A percentile compares a stretch with the other conserved stretches of the same genome.
These are phyloP conservation scores for Rhizopogon vulgaris DNA, from an alignment of 768 basidiomycete genomes.

Conservation along the genomic window DNA sequence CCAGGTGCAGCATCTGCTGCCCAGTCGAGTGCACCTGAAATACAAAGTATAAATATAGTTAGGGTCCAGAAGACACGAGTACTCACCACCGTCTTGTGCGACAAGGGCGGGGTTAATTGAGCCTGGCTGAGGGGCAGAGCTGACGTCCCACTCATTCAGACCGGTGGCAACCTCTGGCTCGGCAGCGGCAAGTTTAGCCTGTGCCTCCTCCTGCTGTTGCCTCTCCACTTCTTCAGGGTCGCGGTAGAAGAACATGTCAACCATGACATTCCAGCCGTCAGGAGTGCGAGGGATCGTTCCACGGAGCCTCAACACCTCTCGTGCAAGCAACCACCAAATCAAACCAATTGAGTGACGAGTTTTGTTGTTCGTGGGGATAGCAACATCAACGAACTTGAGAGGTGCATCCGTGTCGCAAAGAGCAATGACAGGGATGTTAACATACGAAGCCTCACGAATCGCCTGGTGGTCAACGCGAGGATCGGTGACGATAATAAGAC, in stretches of 20 bases:
- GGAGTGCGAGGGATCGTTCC: constrained; percentile 88
- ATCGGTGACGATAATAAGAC: constrained; percentile 97
- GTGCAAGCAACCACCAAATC: constrained; percentile 95
- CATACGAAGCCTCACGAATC: constrained; percentile 98
- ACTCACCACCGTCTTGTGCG: constrained; percentile 49
- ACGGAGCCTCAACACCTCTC: constrained; percentile 93
- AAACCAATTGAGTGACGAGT: constrained; percentile 95
- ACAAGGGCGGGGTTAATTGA: constrained; percentile 75
- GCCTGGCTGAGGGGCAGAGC: constrained; percentile 61
- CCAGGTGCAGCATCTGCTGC: constrained; percentile 51
- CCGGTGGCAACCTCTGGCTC: constrained; percentile 44
- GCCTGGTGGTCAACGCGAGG: constrained; percentile 99
- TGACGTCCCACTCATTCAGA: constrained; percentile 67
- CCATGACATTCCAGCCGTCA: constrained; percentile 98
- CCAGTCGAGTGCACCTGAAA: constrained; percentile 76
- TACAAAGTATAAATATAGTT: constrained; percentile 1
- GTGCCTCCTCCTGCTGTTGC: constrained; percentile 91
- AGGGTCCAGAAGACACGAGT: neutral
- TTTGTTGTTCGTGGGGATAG: constrained; percentile 99
- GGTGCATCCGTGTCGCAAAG: constrained; percentile 98
- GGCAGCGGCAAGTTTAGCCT: constrained; percentile 65
- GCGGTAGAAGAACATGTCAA: constrained; percentile 99
- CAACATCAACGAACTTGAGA: constrained; percentile 95
- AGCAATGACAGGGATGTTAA: constrained; percentile 99
- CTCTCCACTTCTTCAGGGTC: constrained; percentile 99